Conservation (phyloP, 805 yeast species). For the Candida boidinii region DNA sequence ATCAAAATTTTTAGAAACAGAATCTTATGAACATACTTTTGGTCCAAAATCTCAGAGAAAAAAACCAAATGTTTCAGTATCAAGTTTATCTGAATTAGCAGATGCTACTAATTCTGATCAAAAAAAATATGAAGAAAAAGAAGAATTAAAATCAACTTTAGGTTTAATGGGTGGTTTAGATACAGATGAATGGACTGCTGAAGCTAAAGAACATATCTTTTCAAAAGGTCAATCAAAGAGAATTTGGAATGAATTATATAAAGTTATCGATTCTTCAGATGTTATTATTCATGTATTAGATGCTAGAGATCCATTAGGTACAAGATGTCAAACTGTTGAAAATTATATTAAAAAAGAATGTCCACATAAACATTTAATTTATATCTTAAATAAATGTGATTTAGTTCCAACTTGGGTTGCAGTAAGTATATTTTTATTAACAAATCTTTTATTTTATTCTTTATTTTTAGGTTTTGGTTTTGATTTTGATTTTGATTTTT, state of each 20-base stretch:
- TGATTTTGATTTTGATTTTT: slow-evolving; percentile 7
- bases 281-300: slow-evolving; percentile 94
- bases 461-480: slow-evolving; percentile 2
- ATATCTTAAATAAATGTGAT: slow-evolving; percentile 94
- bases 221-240: slow-evolving; percentile 96
- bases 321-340: slow-evolving; percentile 89
- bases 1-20: slow-evolving; percentile 80
- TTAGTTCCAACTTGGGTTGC: slow-evolving; percentile 99
- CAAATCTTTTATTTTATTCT: slow-evolving; percentile 18
- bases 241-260: slow-evolving; percentile 96
- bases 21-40: slow-evolving; percentile 70
- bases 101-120: slow-evolving; percentile 46
- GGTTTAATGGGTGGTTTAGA: slow-evolving; percentile 71
- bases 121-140: slow-evolving; percentile 60
- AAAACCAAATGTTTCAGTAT: slow-evolving; percentile 70
- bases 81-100: slow-evolving; percentile 77
- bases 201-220: slow-evolving; percentile 93
- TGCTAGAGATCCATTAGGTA: slow-evolving; percentile 96
- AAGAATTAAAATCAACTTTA: slow-evolving; percentile 62
- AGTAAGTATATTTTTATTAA: slow-evolving; percentile 74
- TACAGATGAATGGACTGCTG: slow-evolving; percentile 78
- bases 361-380: slow-evolving; percentile 92
- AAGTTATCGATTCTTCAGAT: slow-evolving; percentile 95
- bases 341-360: slow-evolving; percentile 89
- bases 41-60: slow-evolving; percentile 95